Evolutionary conservation across 2,329 filamentous ascomycete genomes (phyloP), one percentile per base, ranked within the genome.

Genomic region (Parafenestella ontariensis): DNA sequence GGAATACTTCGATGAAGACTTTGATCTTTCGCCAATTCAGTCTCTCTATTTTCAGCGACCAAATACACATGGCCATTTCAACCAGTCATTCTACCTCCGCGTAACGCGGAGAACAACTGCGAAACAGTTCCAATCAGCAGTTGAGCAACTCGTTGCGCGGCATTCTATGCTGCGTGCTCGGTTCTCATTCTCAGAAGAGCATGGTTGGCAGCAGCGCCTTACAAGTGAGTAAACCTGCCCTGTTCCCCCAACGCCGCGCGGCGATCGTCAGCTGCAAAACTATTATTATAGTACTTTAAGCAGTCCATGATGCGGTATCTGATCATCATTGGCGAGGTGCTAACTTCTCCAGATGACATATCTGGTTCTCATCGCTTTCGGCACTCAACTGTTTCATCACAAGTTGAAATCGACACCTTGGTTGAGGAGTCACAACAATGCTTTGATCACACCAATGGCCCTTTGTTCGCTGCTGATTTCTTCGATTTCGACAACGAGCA

Each of bases 91-190:
- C 36, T 71, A 73, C 41, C 64, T 74, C 6, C 61, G 58, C 21
- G 59, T 74, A 11, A 66, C 65, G 17, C 67, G 61, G 9, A 66
- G 51, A 9, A 55, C 76, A 1, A 64, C 56, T 39, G 47, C 34
- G 2, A 42, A 59, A 15, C 42, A 77, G 66, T 61, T 70, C 46
- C 18, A 66, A 69, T 15, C 61, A 26, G 28, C 58, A 43, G 20
- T 73, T 3, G 44, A 68, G 44, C 64, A 66, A 29, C 59, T 73
- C 6, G 59, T 73, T 1, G 52, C 57, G 15, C 64, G 68, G 10
- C 70, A 73, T 36, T 72, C 71, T 15, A 74, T 74, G 71, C 59
- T 74, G 17, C 64, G 71, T 23, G 65, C 71, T 46, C 64, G 71
- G 3, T 73, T 73, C 48, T 58, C 58, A 0, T 53, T 54, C 11